Base-by-base conservation (phyloP, 1,284 basidiomycete species). In the Tremellales sp. region DNA sequence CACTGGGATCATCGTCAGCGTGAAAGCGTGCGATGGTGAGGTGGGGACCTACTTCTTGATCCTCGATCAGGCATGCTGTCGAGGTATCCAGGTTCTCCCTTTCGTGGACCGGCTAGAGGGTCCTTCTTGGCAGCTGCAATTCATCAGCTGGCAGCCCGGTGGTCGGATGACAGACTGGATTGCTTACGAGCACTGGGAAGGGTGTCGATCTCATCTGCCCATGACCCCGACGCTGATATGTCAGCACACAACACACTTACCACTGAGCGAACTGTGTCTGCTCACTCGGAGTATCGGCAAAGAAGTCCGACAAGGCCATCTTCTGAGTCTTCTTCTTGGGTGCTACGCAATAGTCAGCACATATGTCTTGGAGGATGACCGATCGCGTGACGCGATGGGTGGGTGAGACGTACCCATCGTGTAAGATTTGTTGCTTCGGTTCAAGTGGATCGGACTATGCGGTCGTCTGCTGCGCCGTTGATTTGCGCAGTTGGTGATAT, bases 171-270 rank as follows among this genome's bases (percentile, higher is more conserved):
- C 12, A 39, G 48, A 19, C 41, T 57, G 37, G 45, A 15, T 43
- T 3, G 78, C 90, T 78, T 75, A 93, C 91, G 91, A 67, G 89
- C 90, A 61, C 82, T 85, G 22, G 91, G 91, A 52, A 96, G 79
- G 37, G 80, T 66, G 56, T 93, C 90, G 87, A 93, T 90, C 73
- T 94, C 91, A 70, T 94, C 91, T n/a, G 92, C 91, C 91, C 91
- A 96, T 67, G 88, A 91, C 67, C 89, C 89, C 48, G 87, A 76
- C 52, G 82, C 87, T 89, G 48, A 21, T 26, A 35, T 31, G 33
- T 40, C 45, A 49, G 27, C 8, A 27, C 24, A 7, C 15, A 8
- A 3, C 23, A 27, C 23, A 19, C 29, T 33, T 33, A 39, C 24
- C 43, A 36, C 15, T 27, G 29, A 36, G 15, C 5, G 13, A 36